phyloP scores from a whole-genome alignment of 2,329 filamentous ascomycete genomes.

The Escovopsis sp. region DNA sequence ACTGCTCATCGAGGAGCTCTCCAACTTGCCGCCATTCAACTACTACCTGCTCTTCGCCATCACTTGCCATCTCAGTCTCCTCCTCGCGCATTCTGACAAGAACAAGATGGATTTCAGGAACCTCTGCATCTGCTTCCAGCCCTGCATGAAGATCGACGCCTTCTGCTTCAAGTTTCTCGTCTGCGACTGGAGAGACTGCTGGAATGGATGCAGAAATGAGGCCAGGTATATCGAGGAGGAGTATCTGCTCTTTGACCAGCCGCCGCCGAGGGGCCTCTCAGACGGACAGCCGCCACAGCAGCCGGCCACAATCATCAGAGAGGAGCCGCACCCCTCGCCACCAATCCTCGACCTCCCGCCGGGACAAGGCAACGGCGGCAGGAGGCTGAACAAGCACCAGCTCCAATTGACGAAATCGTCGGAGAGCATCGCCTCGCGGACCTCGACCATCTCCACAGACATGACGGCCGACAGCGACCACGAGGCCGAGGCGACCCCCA shows the following conservation, averaged over 20 bases:
- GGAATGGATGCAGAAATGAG: conserved; percentile 91
- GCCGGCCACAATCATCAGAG: conserved; percentile 5
- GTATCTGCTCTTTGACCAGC: conserved; percentile 44
- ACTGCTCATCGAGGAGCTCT: conserved; percentile 78
- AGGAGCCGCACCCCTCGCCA: conserved; percentile 30
- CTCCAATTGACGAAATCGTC: conserved; percentile 26
- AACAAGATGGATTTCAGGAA: conserved; percentile 99
- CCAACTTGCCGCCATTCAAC: conserved; percentile 88
- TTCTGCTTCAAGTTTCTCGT: conserved; percentile 94
- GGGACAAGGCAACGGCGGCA: conserved; percentile 9
- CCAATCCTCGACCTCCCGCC: conserved; percentile 49
- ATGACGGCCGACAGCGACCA: conserved; percentile 30
- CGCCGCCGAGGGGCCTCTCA: conserved; percentile 35
- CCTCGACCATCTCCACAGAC: conserved; percentile 29
- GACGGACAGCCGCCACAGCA: conserved; percentile 18
- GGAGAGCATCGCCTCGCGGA: conserved; percentile 27
- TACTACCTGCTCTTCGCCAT: conserved; percentile 97
- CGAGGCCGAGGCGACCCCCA: conserved; percentile 5
- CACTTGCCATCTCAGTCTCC: conserved; percentile 83
- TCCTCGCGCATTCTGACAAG: conserved; percentile 82
- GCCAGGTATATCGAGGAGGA: conserved; percentile 61
- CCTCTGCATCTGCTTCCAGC: conserved; percentile 91
- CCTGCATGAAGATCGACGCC: conserved; percentile 88
- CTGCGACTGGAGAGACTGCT: conserved; percentile 90
- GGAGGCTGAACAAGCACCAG: conserved; percentile 29